These are phyloP conservation scores for Peziza echinospora DNA, from an alignment of 495 filamentous ascomycete genomes.

Conservation along the genomic window DNA sequence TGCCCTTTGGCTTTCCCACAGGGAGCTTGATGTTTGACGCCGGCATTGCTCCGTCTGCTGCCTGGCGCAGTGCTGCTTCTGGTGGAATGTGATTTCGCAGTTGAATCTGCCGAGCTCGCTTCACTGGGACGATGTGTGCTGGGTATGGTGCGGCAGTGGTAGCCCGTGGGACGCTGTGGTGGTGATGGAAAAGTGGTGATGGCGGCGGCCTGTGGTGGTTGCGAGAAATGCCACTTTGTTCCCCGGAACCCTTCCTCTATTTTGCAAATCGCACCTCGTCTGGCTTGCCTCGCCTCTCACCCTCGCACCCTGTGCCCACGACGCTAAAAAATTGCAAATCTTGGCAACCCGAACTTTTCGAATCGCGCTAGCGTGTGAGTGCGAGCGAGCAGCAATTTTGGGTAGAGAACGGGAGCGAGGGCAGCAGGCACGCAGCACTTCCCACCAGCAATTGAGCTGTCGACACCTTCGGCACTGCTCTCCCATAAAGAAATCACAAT, in stretches of 20 bases:
- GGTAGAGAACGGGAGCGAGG: too few relatives aligned
- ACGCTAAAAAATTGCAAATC: neutral
- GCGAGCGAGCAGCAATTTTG: too few relatives aligned
- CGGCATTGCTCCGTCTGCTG: neutral
- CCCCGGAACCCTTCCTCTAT: neutral
- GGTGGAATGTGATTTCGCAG: neutral
- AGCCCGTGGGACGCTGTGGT: neutral
- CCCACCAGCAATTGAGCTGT: too few relatives aligned
- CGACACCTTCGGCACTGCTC: too few relatives aligned
- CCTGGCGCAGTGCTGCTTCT: neutral
- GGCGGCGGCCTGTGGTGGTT: too few relatives aligned
- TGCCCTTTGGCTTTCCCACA: neutral
- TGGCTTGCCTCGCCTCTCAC: neutral
- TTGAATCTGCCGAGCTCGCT: neutral
- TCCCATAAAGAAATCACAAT: too few relatives aligned
- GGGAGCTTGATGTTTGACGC: too few relatives aligned
- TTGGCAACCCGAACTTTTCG: too few relatives aligned
- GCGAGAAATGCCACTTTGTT: too few relatives aligned
- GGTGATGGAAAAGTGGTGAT: neutral
- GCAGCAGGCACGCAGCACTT: too few relatives aligned
- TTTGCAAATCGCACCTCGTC: too few relatives aligned
- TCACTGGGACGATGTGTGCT: neutral
- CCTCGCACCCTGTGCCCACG: neutral
- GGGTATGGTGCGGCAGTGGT: neutral
- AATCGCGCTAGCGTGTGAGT: too few relatives aligned